Evolutionary conservation across 495 filamentous ascomycete genomes (phyloP).

Genomic region (Paragyromitra xinjiangensis): DNA sequence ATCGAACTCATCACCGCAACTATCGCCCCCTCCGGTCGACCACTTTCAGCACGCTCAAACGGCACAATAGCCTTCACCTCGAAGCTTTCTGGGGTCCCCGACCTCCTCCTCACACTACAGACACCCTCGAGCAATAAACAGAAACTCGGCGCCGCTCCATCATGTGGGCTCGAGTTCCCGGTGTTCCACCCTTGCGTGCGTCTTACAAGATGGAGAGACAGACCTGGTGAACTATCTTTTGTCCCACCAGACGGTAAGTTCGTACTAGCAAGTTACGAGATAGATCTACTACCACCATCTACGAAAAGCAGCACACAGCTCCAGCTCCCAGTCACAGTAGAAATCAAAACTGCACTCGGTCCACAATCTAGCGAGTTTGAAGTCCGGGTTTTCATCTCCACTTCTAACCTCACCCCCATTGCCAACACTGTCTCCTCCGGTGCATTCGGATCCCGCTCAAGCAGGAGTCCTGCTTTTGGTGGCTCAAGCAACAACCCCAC

Average conservation of each 20-base stretch:
- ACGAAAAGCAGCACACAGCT: conserved; percentile 66
- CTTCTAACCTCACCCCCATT: conserved; percentile 63
- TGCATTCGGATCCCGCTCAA: conserved; percentile 60
- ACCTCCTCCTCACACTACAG: conserved; percentile 77
- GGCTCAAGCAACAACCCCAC: conserved; percentile 68
- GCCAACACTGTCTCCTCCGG: conserved; percentile 39
- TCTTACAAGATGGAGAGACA: conserved; percentile 82
- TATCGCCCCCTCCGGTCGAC: conserved; percentile 85
- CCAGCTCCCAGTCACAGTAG: conserved; percentile 80
- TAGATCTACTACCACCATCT: conserved; percentile 79
- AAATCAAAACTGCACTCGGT: conserved; percentile 82
- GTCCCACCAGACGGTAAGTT: conserved; percentile 96
- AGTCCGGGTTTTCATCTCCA: conserved; percentile 76
- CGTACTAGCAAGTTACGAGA: conserved; percentile 91
- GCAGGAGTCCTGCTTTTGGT: conserved; percentile 70
- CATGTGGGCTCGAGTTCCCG: conserved; percentile 78
- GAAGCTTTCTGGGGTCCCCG: conserved; percentile 93
- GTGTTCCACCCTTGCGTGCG: conserved; percentile 97
- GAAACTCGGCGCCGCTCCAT: conserved; percentile 64
- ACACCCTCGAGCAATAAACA: conserved; percentile 62
- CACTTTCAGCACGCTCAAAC: conserved; percentile 84
- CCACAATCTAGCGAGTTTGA: conserved; percentile 83
- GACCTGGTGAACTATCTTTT: conserved; percentile 89
- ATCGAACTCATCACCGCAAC: conserved; percentile 88
- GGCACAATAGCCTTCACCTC: conserved; percentile 95